Evolutionary conservation across 208 protist species (phyloP), one percentile per base, ranked within the genome.

Genomic region (Trypanosoma vivax): DNA sequence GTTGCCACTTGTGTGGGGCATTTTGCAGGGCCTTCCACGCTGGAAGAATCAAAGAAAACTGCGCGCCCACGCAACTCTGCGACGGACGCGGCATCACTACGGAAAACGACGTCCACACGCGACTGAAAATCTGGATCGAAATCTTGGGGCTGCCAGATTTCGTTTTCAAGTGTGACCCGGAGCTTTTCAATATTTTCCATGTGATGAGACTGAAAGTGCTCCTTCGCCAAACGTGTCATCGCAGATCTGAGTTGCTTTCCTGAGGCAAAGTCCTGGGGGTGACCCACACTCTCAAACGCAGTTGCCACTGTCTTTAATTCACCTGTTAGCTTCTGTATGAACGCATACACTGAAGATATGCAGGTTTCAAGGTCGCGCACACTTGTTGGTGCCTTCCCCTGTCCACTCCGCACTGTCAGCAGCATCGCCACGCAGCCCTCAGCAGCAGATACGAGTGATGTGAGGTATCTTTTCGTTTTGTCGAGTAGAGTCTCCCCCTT

Each of bases 81-180:
- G 19, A 85, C 41, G 11, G 70, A 64, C 0, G 34, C 34, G n/a
- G 46, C 41, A 52, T 75, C 69, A n/a, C 62, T 48, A n/a, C 61
- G 54, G 51, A 76, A 90, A 61, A 93, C 54, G 7, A 52, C 45
- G 61, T 82, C 76, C 27, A 90, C 62, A 60, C 77, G 68, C 21
- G 55, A 41, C 59, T 93, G 86, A 51, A 88, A 85, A 4, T 66
- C 29, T 3, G 49, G 39, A 43, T 81, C 71, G 34, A 90, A 61
- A 13, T 75, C 73, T 24, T 78, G 71, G 9, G 76, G 60, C 16
- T 50, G 29, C 86, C 86, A 93, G 33, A 64, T 76, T 59, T 93
- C 86, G 10, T 51, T 69, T 41, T 87, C 79, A 34, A 83, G 49
- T 29, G 87, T 70, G 45, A 88, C 65, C 5, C 50, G 65, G 21